These are phyloP conservation scores for Vaccinium vitisidaea DNA, from an alignment of 148 eudicot species.

Conservation along the genomic window DNA sequence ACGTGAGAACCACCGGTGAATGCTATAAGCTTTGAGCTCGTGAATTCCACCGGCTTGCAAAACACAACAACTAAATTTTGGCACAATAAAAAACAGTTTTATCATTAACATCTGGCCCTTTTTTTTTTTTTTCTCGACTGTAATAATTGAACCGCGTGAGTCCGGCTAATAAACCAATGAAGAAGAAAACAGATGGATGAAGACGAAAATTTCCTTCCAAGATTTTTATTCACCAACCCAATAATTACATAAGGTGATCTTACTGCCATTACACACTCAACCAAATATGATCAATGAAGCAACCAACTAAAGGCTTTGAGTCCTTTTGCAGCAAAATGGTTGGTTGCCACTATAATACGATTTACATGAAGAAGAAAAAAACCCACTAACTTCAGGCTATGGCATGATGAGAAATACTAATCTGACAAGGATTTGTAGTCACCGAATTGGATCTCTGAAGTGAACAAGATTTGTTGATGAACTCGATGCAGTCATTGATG, in stretches of 20 bases:
- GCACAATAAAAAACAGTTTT: too few species aligned
- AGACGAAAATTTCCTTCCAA: too few species aligned
- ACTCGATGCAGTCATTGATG: constrained; percentile 51
- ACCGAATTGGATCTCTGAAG: constrained; percentile 29
- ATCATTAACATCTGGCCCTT: too few species aligned
- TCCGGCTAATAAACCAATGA: too few species aligned
- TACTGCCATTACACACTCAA: not conserved
- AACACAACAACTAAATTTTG: too few species aligned
- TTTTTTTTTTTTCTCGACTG: too few species aligned
- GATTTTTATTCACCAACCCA: not conserved
- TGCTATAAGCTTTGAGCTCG: too few species aligned
- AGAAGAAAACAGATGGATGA: too few species aligned
- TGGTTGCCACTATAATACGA: not conserved
- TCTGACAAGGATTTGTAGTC: constrained; percentile 1
- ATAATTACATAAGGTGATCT: not conserved
- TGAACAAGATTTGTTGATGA: constrained; percentile 44
- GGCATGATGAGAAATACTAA: not conserved
- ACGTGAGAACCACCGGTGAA: too few species aligned
- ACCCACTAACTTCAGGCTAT: not conserved
- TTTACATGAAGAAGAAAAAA: not conserved
- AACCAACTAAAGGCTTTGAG: constrained; percentile 5
- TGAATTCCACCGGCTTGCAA: too few species aligned
- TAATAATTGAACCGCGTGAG: too few species aligned
- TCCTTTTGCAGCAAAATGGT: constrained; percentile 1
- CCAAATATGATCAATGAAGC: not conserved